Evolutionary conservation across 768 basidiomycete species (phyloP), one percentile per base, ranked within the genome.

Genomic region (Panus rudis): DNA sequence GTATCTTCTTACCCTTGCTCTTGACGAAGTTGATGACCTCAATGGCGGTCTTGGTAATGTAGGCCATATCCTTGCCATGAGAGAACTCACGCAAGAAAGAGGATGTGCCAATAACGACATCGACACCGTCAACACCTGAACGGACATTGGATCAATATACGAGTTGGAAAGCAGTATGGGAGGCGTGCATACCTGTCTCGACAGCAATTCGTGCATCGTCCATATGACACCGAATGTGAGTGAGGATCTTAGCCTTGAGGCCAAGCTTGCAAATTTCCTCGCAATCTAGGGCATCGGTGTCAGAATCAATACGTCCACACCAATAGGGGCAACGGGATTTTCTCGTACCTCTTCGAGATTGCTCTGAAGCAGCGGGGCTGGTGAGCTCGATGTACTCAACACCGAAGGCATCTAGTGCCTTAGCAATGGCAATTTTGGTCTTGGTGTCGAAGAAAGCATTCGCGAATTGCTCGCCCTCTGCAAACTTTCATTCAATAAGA

Each of bases 381-480:
- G 96, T 99, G 60, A 99, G 84, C 61, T 99, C 96, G 59, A 99
- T 92, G 75, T 99, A 99, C 63, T 99, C 96, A 46, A 98, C 96
- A 58, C 96, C 96, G 60, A 99, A 98, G 39, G 92, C 93, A 73
- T 97, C 93, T 45, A 98, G 81, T 12, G 92, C 92, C 71, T 83
- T 91, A 52, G 96, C 96, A 55, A 99, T 99, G 62, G 93, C 92
- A 62, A 97, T 96, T 79, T 99, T 99, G 68, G 93, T 98, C 73
- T 93, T 92, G 61, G 92, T 92, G 62, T 96, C 94, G 63, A 98
- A 99, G 76, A 99, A 99, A 42, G 96, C 94, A 61, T 98, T 99
- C 50, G 96, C 96, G 57, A 99, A 99, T 63, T 99, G 93, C 64
- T 96, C 93, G 45, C 92, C 93, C 84, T 96, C 93, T 94, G 55